Percentiles rank a stretch among this genome's conserved stretches.
Evolutionary conservation across 2,329 filamentous ascomycete species (phyloP).

Genomic region (Chaetomium sp.): DNA sequence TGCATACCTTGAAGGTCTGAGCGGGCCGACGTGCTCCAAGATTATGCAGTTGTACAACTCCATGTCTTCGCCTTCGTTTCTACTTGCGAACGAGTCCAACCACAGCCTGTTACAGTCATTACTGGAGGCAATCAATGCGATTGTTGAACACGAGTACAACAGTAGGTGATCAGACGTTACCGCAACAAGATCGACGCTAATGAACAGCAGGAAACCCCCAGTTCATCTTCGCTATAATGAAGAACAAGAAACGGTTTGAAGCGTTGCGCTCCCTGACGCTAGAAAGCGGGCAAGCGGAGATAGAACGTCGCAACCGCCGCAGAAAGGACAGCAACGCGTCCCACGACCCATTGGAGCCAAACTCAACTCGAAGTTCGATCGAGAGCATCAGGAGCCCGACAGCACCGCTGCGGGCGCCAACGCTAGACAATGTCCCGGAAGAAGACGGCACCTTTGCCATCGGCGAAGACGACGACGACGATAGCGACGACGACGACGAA

Average conservation of each 20-base stretch:
- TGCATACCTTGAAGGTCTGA: conserved; percentile 73
- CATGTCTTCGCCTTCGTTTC: conserved; percentile 88
- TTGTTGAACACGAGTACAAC: conserved; percentile 80
- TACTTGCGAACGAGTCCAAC: conserved; percentile 88
- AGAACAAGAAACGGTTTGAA: conserved; percentile 76
- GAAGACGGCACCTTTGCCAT: conserved; percentile 82
- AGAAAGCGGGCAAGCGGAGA: conserved; percentile 85
- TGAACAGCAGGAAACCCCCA: conserved; percentile 62
- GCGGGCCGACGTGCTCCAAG: conserved; percentile 68
- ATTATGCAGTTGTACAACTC: conserved; percentile 82
- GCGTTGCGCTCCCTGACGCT: conserved; percentile 81
- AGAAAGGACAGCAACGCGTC: conserved; percentile 56
- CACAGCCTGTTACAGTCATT: conserved; percentile 73
- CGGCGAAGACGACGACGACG: conserved; percentile 65
- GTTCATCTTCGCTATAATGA: conserved; percentile 71
- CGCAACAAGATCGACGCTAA: background rate
- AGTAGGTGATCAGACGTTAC: conserved; percentile 43
- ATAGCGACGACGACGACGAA: conserved; percentile 41
- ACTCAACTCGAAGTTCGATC: conserved; percentile 53
- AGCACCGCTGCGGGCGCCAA: conserved; percentile 45
- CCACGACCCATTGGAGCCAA: conserved; percentile 43
- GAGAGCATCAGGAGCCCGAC: conserved; percentile 63
- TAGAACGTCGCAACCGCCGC: conserved; percentile 69
- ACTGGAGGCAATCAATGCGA: conserved; percentile 81
- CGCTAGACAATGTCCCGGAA: conserved; percentile 63